These are phyloP conservation scores for Solanum hybrid DNA, from an alignment of 305 asterid species.

Conservation along the genomic window DNA sequence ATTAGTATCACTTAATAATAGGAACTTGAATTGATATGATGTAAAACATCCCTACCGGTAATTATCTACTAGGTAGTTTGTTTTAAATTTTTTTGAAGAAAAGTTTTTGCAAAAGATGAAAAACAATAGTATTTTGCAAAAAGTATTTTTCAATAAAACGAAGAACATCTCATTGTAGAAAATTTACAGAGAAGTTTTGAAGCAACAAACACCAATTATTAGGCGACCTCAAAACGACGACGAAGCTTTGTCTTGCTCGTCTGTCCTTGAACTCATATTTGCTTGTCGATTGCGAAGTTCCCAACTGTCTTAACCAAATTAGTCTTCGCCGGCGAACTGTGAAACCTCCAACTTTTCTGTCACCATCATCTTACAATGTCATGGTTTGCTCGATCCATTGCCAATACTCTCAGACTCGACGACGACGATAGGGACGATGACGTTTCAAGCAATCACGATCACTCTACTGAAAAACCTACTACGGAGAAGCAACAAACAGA, in stretches of 20 bases:
- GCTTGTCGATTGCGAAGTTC: background rate
- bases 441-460: constrained; percentile 15
- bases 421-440: constrained; percentile 33
- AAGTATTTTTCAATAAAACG: background rate
- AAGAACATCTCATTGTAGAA: background rate
- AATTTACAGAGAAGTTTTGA: background rate
- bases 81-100: background rate
- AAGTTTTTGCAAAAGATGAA: background rate
- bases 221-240: background rate
- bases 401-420: constrained; percentile 64
- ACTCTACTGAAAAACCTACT: background rate
- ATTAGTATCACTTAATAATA: background rate
- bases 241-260: background rate
- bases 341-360: background rate
- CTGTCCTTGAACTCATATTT: background rate
- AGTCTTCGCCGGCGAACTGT: constrained; percentile 30
- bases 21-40: background rate
- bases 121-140: background rate
- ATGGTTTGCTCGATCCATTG: constrained; percentile 94
- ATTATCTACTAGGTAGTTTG: background rate
- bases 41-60: background rate
- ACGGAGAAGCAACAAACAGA: constrained; percentile 19
- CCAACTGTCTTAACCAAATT: background rate
- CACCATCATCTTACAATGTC: constrained; percentile 40
- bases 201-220: background rate